A percentile compares a stretch with the other conserved stretches of the same genome.
phyloP scores from a whole-genome alignment of 2,329 filamentous ascomycete genomes.

The Mycosphaerelloides madeirae region DNA sequence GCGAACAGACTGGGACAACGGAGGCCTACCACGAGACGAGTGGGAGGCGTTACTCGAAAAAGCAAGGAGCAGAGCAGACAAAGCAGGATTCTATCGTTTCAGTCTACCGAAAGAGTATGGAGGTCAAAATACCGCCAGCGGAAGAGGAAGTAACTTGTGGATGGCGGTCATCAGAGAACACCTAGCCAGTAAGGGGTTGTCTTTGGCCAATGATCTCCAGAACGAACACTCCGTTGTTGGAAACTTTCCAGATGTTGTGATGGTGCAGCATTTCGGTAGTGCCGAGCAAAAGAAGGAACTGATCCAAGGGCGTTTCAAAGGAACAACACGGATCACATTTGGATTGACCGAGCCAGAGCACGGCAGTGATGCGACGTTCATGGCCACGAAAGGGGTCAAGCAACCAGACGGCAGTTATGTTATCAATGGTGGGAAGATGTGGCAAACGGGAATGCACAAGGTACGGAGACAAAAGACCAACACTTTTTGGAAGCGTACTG shows the following conservation, averaged over 20 bases:
- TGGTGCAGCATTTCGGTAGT: slow-evolving; percentile 58
- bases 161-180: slow-evolving; percentile 61
- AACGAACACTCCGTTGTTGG: slow-evolving; percentile 60
- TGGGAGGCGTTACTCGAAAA: slow-evolving; percentile 54
- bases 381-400: slow-evolving; percentile 51
- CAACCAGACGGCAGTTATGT: slow-evolving; percentile 47
- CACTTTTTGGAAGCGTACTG: no score
- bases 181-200: slow-evolving; percentile 54
- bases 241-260: slow-evolving; percentile 59
- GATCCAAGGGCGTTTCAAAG: slow-evolving; percentile 50
- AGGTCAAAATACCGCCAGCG: slow-evolving; percentile 44
- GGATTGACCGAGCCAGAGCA: slow-evolving; percentile 59
- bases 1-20: slow-evolving; percentile 57
- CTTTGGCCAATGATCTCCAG: slow-evolving; percentile 60
- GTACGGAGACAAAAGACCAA: no score
- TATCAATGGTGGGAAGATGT: slow-evolving; percentile 58
- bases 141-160: slow-evolving; percentile 52
- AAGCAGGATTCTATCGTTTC: slow-evolving; percentile 58
- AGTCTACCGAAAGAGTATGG: slow-evolving; percentile 54
- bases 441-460: slow-evolving; percentile 60
- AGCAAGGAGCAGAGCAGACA: slow-evolving; percentile 50
- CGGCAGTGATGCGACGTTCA: slow-evolving; percentile 60
- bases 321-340: slow-evolving; percentile 55
- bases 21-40: slow-evolving; percentile 53
- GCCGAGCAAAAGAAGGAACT: slow-evolving; percentile 51